These are phyloP conservation scores for Symbiodinium pilosum DNA, from an alignment of 73 alveolate genomes.

Conservation along the genomic window DNA sequence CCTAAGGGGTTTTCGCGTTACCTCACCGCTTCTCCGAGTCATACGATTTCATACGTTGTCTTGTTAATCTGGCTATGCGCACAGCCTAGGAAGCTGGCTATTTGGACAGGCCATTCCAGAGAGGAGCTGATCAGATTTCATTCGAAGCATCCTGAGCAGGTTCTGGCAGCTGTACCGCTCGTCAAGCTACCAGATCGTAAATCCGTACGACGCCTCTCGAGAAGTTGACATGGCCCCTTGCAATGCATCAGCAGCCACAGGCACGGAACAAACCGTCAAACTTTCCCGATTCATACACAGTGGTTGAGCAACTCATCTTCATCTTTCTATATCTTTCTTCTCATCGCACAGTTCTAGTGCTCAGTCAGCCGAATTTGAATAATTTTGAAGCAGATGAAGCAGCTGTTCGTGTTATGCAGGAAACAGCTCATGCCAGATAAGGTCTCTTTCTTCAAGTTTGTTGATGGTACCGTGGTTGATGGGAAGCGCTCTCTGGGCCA, in stretches of 20 bases:
- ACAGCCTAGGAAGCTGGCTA: not conserved
- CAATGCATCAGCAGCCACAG: too few species aligned
- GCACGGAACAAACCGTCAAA: too few species aligned
- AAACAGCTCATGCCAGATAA: too few species aligned
- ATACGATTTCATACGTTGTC: not conserved
- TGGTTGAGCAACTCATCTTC: too few species aligned
- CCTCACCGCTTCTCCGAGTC: not conserved
- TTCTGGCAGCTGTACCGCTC: constrained; percentile 89
- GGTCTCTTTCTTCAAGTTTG: not conserved
- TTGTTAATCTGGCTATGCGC: not conserved
- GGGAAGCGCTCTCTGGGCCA: constrained; percentile 38
- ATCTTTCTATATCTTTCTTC: too few species aligned
- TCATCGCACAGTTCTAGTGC: too few species aligned
- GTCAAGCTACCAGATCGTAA: constrained; percentile 40
- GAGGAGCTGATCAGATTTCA: too few species aligned
- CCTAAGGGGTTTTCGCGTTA: not conserved
- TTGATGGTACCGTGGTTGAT: constrained; percentile 56
- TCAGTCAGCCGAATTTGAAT: too few species aligned
- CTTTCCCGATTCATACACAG: too few species aligned
- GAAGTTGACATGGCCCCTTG: constrained; percentile 13
- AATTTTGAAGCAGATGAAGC: too few species aligned
- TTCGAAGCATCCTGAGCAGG: not conserved
- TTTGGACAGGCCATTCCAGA: not conserved
- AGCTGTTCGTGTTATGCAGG: too few species aligned
- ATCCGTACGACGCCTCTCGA: not conserved